Base-by-base conservation (phyloP, 805 yeast genomes). In the Candida namnaoensis region DNA sequence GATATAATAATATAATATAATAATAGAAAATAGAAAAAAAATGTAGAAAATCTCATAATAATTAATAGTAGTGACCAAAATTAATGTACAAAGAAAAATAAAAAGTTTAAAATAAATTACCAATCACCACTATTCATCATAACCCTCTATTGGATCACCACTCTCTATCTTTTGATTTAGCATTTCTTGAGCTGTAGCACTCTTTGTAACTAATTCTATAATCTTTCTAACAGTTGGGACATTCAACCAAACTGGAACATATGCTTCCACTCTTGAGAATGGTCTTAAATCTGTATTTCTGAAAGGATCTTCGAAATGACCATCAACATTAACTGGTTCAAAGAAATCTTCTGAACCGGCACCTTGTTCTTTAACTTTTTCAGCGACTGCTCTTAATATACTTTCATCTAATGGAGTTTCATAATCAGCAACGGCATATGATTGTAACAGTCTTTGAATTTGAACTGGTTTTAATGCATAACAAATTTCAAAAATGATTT, bases 391-490 rank as follows among this genome's bases (percentile, higher is more conserved):
- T 52, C 81, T 79, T 48, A 87, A 72, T 41, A 90, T 88, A 42
- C 79, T 83, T 35, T 86, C 81, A 13, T 91, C 80, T 46, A 91
- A 81, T 36, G 98, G 97, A 2, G 88, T 76, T 66, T 93, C 99
- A 58, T 91, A 93, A 57, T 91, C 98, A 9, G 96, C 96, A 48
- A 83, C 84, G 47, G 79, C 80, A 58, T 95, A 93, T 59, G 86
- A 95, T 13, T 91, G 74, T 49, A 93, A 81, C 58, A 93, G 70
- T 63, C 87, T 87, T 68, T 93, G 98, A 52, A 93, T 81, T 70
- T 93, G 99, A n/a, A 85, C 79, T 25, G 99, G 97, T 56, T 83
- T 85, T 67, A 93, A 74, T 12, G 91, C 82, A 70, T 90, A 85
- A 68, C 99, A 93, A 52, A 93, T 88, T 56, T 93, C 98, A 66